Evolutionary conservation across 2,329 filamentous ascomycete species (phyloP).

Genomic region (Trichoderma arundinaceum): DNA sequence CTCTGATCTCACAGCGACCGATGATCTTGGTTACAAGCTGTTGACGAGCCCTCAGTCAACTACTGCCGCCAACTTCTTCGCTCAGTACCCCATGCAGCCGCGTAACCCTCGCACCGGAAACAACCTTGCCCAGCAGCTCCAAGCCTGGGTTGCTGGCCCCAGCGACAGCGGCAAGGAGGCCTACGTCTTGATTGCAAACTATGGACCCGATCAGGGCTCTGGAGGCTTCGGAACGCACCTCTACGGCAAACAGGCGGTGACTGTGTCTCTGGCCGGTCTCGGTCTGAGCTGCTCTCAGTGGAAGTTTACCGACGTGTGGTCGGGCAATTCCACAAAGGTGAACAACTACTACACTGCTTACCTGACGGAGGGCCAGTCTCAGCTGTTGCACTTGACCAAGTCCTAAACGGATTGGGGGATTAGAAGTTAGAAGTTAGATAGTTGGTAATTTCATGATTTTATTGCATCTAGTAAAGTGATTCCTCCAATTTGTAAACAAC

Average conservation of each 20-base stretch:
- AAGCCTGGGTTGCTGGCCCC: constrained; percentile 30
- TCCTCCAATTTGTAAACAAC: too few species aligned
- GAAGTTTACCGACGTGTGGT: constrained; percentile 29
- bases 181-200: constrained; percentile 30
- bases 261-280: constrained; percentile 23
- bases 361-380: constrained; percentile 28
- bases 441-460: not conserved
- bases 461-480: not conserved
- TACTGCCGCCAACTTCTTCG: constrained; percentile 30
- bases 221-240: constrained; percentile 23
- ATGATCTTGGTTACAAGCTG: constrained; percentile 27
- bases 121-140: constrained; percentile 30
- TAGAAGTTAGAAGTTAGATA: not conserved
- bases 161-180: constrained; percentile 28
- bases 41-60: constrained; percentile 22
- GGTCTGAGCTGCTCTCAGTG: constrained; percentile 16
- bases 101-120: constrained; percentile 31
- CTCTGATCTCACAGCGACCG: constrained; percentile 20
- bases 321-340: constrained; percentile 27
- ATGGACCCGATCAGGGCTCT: constrained; percentile 27
- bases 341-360: constrained; percentile 25
- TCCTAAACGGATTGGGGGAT: not conserved
- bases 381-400: constrained; percentile 28
- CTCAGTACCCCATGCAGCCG: constrained; percentile 32
- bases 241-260: constrained; percentile 25